These are phyloP conservation scores for Zygotorulaspora mrakii DNA, from an alignment of 1,139 yeast genomes.

Conservation along the genomic window DNA sequence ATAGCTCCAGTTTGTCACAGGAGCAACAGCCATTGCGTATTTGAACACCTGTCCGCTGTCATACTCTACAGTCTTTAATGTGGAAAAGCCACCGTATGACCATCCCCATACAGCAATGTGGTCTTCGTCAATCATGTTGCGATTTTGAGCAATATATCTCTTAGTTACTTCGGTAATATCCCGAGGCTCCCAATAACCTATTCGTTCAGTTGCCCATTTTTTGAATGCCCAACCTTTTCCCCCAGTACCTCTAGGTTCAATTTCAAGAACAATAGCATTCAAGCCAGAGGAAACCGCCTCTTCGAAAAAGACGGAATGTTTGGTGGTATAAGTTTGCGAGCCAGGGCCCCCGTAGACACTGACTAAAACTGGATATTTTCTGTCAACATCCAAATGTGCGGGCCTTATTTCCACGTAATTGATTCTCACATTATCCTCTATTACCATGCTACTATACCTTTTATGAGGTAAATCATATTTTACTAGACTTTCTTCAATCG, in stretches of 20 bases:
- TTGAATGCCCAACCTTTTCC: constrained; percentile 78
- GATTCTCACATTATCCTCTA: constrained; percentile 49
- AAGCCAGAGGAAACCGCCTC: constrained; percentile 64
- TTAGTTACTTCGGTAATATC: constrained; percentile 70
- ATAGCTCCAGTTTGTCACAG: constrained; percentile 77
- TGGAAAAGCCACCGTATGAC: constrained; percentile 84
- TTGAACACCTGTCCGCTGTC: constrained; percentile 66
- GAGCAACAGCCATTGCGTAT: constrained; percentile 86
- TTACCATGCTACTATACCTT: constrained; percentile 45
- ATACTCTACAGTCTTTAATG: constrained; percentile 69
- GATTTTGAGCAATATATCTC: constrained; percentile 51
- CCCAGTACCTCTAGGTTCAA: constrained; percentile 96
- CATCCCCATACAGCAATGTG: constrained; percentile 94
- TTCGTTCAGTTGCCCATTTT: constrained; percentile 59
- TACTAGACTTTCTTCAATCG: constrained; percentile 32
- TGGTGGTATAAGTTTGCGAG: constrained; percentile 62
- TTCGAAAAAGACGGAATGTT: constrained; percentile 59
- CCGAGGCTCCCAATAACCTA: constrained; percentile 86
- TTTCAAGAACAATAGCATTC: constrained; percentile 70
- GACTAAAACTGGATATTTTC: constrained; percentile 74
- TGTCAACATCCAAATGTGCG: constrained; percentile 53
- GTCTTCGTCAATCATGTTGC: constrained; percentile 53
- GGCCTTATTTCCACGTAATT: constrained; percentile 78
- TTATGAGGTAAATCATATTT: constrained; percentile 55
- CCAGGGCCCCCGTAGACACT: constrained; percentile 96